Conservation (phyloP, 2,329 filamentous ascomycete genomes). For the Lecanosticta acicola region DNA sequence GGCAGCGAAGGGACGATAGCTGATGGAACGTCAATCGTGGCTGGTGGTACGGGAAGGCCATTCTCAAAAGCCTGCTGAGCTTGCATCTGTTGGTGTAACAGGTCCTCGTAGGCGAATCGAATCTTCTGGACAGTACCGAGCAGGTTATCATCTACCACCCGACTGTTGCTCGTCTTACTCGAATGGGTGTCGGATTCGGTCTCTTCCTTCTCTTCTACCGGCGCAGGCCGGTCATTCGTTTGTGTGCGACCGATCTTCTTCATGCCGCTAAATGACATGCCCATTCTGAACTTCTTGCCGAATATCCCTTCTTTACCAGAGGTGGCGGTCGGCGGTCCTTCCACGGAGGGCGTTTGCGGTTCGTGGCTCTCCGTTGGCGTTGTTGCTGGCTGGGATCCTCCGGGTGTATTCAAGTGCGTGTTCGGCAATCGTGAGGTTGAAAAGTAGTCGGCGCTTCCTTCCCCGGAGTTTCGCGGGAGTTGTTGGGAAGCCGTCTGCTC, state of each 20-base stretch:
- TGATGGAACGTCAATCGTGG: slow-evolving; percentile 49
- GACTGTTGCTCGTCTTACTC: slow-evolving; percentile 56
- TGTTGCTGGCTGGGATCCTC: slow-evolving; percentile 22
- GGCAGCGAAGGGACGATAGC: slow-evolving; percentile 63
- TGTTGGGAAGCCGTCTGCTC: slow-evolving; percentile 54
- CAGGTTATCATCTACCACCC: slow-evolving; percentile 70
- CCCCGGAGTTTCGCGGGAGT: slow-evolving; percentile 53
- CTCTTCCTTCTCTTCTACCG: slow-evolving; percentile 64
- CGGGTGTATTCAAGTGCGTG: slow-evolving; percentile 31
- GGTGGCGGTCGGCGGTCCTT: slow-evolving; percentile 46
- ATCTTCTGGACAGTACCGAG: slow-evolving; percentile 67
- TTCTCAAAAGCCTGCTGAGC: slow-evolving; percentile 29
- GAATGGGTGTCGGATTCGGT: slow-evolving; percentile 54
- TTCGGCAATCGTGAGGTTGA: slow-evolving; percentile 53
- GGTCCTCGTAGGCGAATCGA: slow-evolving; percentile 65
- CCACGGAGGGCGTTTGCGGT: slow-evolving; percentile 39
- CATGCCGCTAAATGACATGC: slow-evolving; percentile 60
- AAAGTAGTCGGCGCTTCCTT: slow-evolving; percentile 69
- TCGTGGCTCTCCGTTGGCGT: slow-evolving; percentile 30
- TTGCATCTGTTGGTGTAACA: slow-evolving; percentile 47
- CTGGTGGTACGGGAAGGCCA: slow-evolving; percentile 27
- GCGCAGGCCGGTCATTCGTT: slow-evolving; percentile 65
- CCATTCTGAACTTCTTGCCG: slow-evolving; percentile 77
- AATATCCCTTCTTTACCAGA: slow-evolving; percentile 54
- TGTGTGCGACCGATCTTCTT: slow-evolving; percentile 75